Evolutionary conservation across 495 filamentous ascomycete species (phyloP), one percentile per base, ranked within the genome.

Genomic region (Aspergillus bertholletiae): DNA sequence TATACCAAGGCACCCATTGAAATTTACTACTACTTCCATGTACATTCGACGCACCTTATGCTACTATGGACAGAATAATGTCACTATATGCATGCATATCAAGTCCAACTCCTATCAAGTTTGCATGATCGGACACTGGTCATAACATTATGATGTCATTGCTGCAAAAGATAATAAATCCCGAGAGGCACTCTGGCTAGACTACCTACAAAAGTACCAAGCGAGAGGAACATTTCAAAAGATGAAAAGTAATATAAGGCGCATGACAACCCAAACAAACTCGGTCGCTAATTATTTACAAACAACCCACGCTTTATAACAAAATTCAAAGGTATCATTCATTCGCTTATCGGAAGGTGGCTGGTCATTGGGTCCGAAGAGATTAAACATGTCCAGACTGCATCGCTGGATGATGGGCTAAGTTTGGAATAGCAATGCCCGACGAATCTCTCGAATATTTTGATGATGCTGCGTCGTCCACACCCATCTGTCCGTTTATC

Each of bases 401-500:
- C 67, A 73, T 57, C 11, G 76, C 71, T 23, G 79, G 79, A 62
- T 82, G 78, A 58, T 78, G 74, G 12, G 78, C 72, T 46, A 71
- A 48, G 61, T 79, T 69, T 11, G 79, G 79, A 11, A 67, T 60
- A 4, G 66, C 58, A 15, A 77, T 51, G 1, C 66, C 67, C 2
- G 59, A 54, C 12, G 66, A 61, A 41, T 71, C 64, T 18, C 71
- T 66, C 13, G 71, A 71, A 48, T 74, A 75, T 41, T 65, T 69
- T 22, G 70, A 72, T 22, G 72, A 74, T 20, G 74, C 66, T 27
- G 64, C 61, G 49, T 76, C 68, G 24, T 63, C 67, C 11, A 53
- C 51, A 52, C 61, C 55, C 21, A 53, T 28, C 17, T 74, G 73
- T 6, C 57, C 55, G 2, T 76, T 80, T 48, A 81, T 76, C 49